Evolutionary conservation across 116 monocot genomes (phyloP), one percentile per base, ranked within the genome.

Genomic region (Thalassia testudinum): DNA sequence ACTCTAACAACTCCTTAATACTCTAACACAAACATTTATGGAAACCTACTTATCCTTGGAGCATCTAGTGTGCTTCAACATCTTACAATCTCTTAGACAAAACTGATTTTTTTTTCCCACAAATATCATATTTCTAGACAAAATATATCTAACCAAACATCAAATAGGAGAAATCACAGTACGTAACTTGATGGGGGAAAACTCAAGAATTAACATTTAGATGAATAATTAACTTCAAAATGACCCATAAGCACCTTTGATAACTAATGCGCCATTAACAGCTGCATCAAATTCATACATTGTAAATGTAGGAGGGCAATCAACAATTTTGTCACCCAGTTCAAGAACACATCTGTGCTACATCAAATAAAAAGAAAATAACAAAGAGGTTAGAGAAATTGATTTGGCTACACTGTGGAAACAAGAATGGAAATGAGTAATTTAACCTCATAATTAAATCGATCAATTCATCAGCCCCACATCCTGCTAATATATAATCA

Each of bases 231-330:
- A 34, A 34, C 30, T 34, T 5, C 3, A 10, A 34, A 10, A 34
- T 34, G 30, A 10, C 3, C 10, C 6, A 10, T 34, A 29, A 26
- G 20, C 69, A 97, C 95, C 95, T 53, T 89, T 84, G 43, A 88
- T 75, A 20, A 85, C 79, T 17, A 74, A 50, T 47, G 95, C 95
- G 12, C 85, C 89, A 75, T 97, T 97, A 3, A 97, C 89, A 14
- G 85, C 78, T 43, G 95, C 95, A 73, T 97, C 95, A 75, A 97
- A 97, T 64, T 85, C 95, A 77, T 97, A 97, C 95, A 97, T 97
- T 24, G 95, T 79, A 75, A 97, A 97, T 67, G 95, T 97, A 56
- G 95, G 95, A 58, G 95, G 95, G 42, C 95, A 97, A 37, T 88
- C 95, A 24, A 97, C 56, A 69, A 97, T 97, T 50, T 85, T 88